These are phyloP conservation scores for Phytophthora tubulina DNA, from an alignment of 352 stramenopile species.

Conservation along the genomic window DNA sequence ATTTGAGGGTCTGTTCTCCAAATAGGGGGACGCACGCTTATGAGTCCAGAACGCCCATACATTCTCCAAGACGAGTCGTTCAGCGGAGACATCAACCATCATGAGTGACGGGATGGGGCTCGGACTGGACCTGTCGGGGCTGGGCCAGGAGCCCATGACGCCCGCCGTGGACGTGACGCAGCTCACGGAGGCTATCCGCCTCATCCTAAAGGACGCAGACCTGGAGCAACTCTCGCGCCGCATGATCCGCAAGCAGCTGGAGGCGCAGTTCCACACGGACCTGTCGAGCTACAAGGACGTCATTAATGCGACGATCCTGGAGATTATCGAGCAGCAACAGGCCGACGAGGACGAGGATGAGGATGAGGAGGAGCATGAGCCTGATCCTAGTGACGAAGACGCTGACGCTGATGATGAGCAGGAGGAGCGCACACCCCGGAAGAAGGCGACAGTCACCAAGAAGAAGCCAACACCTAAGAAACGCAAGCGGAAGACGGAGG, in stretches of 20 bases:
- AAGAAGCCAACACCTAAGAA: slow-evolving; percentile 73
- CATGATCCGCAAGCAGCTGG: slow-evolving; percentile 90
- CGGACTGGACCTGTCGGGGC: slow-evolving; percentile 64
- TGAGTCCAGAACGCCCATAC: slow-evolving; percentile 15
- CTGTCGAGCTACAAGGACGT: slow-evolving; percentile 85
- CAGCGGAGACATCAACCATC: slow-evolving; percentile 3
- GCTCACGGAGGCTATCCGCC: slow-evolving; percentile 76
- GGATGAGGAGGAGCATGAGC: slow-evolving; percentile 55
- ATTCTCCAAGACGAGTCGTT: not conserved
- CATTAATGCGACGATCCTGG: slow-evolving; percentile 86
- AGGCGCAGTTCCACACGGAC: slow-evolving; percentile 79
- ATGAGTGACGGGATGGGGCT: slow-evolving; percentile 77
- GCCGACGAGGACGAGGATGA: slow-evolving; percentile 66
- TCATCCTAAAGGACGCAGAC: slow-evolving; percentile 83
- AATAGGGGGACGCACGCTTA: slow-evolving; percentile 3
- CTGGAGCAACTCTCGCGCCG: slow-evolving; percentile 87
- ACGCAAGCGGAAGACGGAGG: slow-evolving; percentile 54
- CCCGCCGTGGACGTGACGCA: slow-evolving; percentile 65
- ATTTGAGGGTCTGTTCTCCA: not conserved
- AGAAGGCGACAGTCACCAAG: slow-evolving; percentile 45
- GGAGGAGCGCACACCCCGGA: slow-evolving; percentile 46
- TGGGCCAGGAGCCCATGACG: slow-evolving; percentile 50
- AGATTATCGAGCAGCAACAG: slow-evolving; percentile 86
- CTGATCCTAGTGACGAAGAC: slow-evolving; percentile 58
- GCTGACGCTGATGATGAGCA: slow-evolving; percentile 55